Evolutionary conservation across 2,329 filamentous ascomycete species (phyloP).

Genomic region (Tricladium varicosporioides): DNA sequence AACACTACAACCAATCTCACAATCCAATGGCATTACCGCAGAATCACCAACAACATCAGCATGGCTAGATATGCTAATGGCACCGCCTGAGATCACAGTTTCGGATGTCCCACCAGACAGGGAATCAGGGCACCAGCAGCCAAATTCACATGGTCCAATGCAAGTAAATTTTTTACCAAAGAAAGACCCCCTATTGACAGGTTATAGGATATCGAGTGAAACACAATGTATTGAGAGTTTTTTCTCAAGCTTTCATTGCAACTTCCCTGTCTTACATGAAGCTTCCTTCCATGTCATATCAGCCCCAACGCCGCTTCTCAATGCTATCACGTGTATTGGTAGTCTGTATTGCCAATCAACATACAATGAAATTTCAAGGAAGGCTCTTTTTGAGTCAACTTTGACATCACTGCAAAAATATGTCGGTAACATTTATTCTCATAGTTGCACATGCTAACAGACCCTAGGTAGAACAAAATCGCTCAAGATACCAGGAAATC

Average conservation of each 20-base stretch:
- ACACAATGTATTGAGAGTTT: conserved; percentile 3
- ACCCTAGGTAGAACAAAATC: conserved; percentile 9
- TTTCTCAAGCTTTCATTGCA: conserved; percentile 7
- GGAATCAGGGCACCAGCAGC: too few relatives aligned
- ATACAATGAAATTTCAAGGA: conserved; percentile 2
- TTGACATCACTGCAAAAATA: conserved; percentile 9
- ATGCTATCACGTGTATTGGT: conserved; percentile 9
- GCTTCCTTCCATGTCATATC: conserved; percentile 13
- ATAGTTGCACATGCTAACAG: not conserved
- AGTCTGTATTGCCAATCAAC: conserved; percentile 6
- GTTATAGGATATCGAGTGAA: not conserved
- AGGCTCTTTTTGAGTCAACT: conserved; percentile 1
- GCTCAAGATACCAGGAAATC: conserved; percentile 11
- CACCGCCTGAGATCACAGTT: not conserved
- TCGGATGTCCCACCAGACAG: not conserved
- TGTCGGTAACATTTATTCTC: not conserved
- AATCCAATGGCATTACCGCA: not conserved
- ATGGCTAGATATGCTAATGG: conserved; percentile 8
- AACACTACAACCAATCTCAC: not conserved
- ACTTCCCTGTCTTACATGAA: conserved; percentile 9
- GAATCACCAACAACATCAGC: not conserved
- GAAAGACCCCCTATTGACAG: not conserved
- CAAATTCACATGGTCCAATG: not conserved
- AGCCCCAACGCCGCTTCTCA: conserved; percentile 4
- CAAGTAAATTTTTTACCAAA: not conserved